A percentile compares a stretch with the other conserved stretches of the same genome.
Conservation (phyloP, 768 basidiomycete species). For the Agaricus blazei region DNA sequence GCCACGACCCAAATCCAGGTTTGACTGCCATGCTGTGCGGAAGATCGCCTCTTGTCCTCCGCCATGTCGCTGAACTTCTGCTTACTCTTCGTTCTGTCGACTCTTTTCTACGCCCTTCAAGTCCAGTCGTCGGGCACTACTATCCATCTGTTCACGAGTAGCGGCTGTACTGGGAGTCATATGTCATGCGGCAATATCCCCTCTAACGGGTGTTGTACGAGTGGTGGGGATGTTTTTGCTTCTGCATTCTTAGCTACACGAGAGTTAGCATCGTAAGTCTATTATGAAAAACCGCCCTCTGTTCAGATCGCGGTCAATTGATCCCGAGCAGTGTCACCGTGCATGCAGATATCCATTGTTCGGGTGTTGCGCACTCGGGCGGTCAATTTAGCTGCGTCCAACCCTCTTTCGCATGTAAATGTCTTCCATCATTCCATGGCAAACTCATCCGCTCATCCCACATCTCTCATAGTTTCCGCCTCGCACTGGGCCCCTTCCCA, state of each 20-base stretch:
- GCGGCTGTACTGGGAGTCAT: constrained; percentile 3
- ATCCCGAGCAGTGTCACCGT: neutral
- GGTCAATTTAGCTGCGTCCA: neutral
- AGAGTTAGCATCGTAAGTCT: neutral
- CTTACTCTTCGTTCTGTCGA: neutral
- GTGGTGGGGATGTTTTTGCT: neutral
- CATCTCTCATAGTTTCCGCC: neutral
- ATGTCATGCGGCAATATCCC: constrained; percentile 8
- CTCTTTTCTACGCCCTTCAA: neutral
- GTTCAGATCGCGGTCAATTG: too few relatives aligned
- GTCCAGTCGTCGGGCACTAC: constrained; percentile 1
- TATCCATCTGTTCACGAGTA: constrained; percentile 5
- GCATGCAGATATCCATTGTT: neutral
- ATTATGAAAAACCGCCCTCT: too few relatives aligned
- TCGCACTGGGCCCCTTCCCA: neutral
- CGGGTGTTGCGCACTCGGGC: neutral
- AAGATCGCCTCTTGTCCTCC: neutral
- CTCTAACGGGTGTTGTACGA: constrained; percentile 1
- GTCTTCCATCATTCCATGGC: neutral
- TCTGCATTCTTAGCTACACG: constrained; percentile 1
- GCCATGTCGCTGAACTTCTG: constrained; percentile 2
- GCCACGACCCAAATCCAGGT: constrained; percentile 1
- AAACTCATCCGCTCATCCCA: neutral
- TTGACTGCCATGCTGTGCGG: neutral
- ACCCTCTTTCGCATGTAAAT: constrained; percentile 4